A percentile compares a stretch with the other conserved stretches of the same genome.
Evolutionary conservation across 1,284 basidiomycete species (phyloP).

Genomic region (Ustilago xerochloae): DNA sequence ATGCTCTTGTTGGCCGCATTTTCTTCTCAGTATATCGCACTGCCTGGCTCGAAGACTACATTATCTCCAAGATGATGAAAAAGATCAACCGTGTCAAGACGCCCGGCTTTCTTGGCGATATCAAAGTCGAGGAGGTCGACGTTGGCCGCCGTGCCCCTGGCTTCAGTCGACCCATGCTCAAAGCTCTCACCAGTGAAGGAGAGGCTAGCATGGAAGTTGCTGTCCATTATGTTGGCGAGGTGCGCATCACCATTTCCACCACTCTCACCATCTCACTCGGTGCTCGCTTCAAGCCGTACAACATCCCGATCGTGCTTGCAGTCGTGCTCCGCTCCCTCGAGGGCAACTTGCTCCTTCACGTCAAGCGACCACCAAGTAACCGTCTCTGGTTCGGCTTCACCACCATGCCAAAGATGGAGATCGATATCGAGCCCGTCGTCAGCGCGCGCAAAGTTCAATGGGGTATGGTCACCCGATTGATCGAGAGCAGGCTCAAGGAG

Average conservation of each 20-base stretch:
- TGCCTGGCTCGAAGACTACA: constrained; percentile 80
- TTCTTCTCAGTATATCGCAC: constrained; percentile 93
- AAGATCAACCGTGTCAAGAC: constrained; percentile 90
- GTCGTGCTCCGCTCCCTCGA: constrained; percentile 85
- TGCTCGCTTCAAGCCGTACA: constrained; percentile 83
- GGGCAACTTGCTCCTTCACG: constrained; percentile 87
- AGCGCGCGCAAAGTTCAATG: constrained; percentile 90
- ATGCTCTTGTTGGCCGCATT: constrained; percentile 88
- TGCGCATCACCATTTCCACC: constrained; percentile 88
- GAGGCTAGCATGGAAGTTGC: constrained; percentile 88
- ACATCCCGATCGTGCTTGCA: constrained; percentile 87
- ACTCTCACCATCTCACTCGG: constrained; percentile 82
- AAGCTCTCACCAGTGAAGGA: constrained; percentile 90
- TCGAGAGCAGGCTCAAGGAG: constrained; percentile 88
- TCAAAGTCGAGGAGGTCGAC: constrained; percentile 87
- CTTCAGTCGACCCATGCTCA: constrained; percentile 89
- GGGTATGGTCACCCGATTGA: constrained; percentile 87
- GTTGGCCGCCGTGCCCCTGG: constrained; percentile 80
- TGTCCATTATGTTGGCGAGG: constrained; percentile 83
- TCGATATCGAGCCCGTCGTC: constrained; percentile 91
- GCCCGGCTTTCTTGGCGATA: constrained; percentile 84
- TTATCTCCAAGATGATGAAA: constrained; percentile 89
- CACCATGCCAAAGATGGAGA: constrained; percentile 85
- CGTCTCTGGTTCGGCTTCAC: constrained; percentile 98
- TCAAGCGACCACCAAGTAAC: constrained; percentile 94